Evolutionary conservation across 1,139 yeast genomes (phyloP).

Genomic region (Candida frijolesensis): DNA sequence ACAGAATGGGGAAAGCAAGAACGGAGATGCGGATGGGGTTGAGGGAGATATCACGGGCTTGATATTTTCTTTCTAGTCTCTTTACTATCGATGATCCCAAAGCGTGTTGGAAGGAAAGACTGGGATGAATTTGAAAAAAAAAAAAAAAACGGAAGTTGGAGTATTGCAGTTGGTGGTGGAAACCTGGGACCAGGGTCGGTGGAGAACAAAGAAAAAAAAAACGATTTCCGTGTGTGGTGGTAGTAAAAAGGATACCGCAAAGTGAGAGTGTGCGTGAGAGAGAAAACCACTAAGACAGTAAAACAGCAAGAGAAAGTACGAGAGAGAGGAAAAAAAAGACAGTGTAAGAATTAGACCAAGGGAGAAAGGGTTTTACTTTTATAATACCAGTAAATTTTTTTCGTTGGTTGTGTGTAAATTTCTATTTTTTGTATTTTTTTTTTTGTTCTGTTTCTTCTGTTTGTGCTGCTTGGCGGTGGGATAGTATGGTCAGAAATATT

Average conservation of each 20-base stretch:
- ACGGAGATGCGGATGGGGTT: not conserved
- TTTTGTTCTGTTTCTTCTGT: not conserved
- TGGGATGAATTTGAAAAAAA: not conserved
- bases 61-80: too few species aligned
- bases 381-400: not conserved
- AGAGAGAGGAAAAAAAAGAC: not conserved
- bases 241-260: not conserved
- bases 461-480: not conserved
- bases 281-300: not conserved
- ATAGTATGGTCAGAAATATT: conserved; percentile 1
- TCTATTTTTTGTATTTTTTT: not conserved
- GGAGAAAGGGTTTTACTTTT: conserved; percentile 4
- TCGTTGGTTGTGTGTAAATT: not conserved
- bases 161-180: not conserved
- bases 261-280: not conserved
- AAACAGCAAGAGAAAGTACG: not conserved
- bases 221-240: not conserved
- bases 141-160: not conserved
- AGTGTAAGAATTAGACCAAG: not conserved
- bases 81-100: too few species aligned
- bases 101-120: not conserved
- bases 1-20: not conserved
- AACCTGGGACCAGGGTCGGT: conserved; percentile 1
- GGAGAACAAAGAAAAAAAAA: not conserved
- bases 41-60: too few species aligned